phyloP scores from a whole-genome alignment of 2,329 filamentous ascomycete genomes.

The Microcyclospora tardicrescens region DNA sequence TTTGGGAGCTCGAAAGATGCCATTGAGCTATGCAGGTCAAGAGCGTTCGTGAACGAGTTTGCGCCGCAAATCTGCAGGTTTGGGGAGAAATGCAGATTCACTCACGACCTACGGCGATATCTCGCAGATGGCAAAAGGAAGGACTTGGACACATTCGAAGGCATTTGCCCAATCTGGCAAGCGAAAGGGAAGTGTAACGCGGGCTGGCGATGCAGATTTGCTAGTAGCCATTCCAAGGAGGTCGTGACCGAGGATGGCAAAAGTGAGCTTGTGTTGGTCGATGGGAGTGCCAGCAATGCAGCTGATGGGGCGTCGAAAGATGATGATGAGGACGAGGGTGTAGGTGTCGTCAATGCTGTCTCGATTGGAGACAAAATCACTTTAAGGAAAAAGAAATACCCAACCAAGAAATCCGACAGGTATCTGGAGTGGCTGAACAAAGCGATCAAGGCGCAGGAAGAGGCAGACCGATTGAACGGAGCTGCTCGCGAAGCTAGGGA shows the following conservation, averaged over 20 bases:
- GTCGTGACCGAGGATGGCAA: conserved; percentile 63
- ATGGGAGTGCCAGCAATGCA: conserved; percentile 24
- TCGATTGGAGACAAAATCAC: conserved; percentile 56
- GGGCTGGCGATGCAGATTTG: conserved; percentile 92
- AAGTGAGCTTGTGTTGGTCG: conserved; percentile 65
- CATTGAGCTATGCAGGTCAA: conserved; percentile 63
- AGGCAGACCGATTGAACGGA: conserved; percentile 19
- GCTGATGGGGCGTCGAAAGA: conserved; percentile 29
- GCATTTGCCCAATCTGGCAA: conserved; percentile 72
- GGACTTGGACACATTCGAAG: conserved; percentile 63
- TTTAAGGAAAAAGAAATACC: conserved; percentile 58
- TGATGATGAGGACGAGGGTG: conserved; percentile 28
- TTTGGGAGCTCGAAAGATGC: conserved; percentile 72
- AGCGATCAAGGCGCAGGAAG: conserved; percentile 30
- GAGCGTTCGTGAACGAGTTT: conserved; percentile 63
- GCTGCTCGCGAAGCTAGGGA: conserved; percentile 2
- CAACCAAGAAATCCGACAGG: conserved; percentile 59
- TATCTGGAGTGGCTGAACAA: conserved; percentile 68
- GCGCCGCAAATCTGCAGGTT: conserved; percentile 63
- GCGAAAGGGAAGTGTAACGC: conserved; percentile 61
- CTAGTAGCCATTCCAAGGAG: conserved; percentile 75
- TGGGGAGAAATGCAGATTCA: conserved; percentile 66
- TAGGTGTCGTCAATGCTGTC: conserved; percentile 66
- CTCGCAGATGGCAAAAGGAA: conserved; percentile 67
- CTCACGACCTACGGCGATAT: conserved; percentile 78